These are phyloP conservation scores for Nymphaea thermarum DNA, from an alignment of 164 flowering plant genomes.

Conservation along the genomic window DNA sequence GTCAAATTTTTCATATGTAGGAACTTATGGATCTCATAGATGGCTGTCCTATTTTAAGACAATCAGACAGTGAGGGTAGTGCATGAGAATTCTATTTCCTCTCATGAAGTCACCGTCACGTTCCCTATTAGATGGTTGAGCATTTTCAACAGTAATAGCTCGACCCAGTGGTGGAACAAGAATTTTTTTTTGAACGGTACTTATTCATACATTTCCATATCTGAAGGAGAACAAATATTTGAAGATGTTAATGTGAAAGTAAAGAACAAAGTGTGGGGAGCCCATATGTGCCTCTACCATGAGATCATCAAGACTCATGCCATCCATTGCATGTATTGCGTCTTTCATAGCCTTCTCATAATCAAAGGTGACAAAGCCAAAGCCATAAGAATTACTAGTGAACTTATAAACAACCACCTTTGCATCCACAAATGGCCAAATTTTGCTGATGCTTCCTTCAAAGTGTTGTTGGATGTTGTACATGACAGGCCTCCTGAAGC, in stretches of 20 bases:
- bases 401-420: constrained; percentile 68
- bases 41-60: too few relatives aligned
- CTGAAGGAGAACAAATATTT: too few relatives aligned
- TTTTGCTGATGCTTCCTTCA: constrained; percentile 70
- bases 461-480: constrained; percentile 66
- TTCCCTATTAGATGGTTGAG: constrained; percentile 74
- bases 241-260: too few relatives aligned
- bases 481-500: constrained; percentile 76
- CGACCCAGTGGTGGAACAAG: constrained; percentile 18
- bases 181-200: too few relatives aligned
- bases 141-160: constrained; percentile 82
- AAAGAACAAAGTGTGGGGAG: too few relatives aligned
- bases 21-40: too few relatives aligned
- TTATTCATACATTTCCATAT: too few relatives aligned
- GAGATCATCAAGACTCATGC: constrained; percentile 67
- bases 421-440: constrained; percentile 75
- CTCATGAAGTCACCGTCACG: constrained; percentile 34
- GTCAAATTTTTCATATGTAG: too few relatives aligned
- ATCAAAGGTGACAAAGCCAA: constrained; percentile 98
- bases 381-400: constrained; percentile 69
- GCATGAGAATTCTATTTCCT: too few relatives aligned
- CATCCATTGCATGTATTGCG: constrained; percentile 88
- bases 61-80: too few relatives aligned
- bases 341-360: constrained; percentile 92
- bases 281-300: too few relatives aligned